Evolutionary conservation across 2,329 filamentous ascomycete species (phyloP), one percentile per base, ranked within the genome.

Genomic region (Alternaria sp.): DNA sequence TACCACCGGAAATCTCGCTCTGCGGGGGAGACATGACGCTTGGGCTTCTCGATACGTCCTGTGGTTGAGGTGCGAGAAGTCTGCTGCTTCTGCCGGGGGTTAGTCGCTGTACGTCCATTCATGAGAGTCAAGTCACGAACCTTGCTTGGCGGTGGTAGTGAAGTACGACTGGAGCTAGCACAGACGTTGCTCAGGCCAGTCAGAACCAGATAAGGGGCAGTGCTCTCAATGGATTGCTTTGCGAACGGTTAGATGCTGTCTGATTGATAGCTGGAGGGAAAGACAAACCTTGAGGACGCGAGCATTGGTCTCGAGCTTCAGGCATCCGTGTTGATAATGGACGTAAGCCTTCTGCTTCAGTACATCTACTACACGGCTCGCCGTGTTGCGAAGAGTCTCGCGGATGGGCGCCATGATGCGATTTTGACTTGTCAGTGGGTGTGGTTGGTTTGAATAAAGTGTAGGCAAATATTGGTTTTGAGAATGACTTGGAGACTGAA

Each of bases 271-370:
- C 32, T 4, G 45, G 43, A 27, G 25, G 14, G 18, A 32, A 3
- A 27, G 18, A 44, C 45, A 28, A 41, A 57, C 54, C 36, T 41
- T 57, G 18, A 32, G 22, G 3, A 36, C 28, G 40, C 30, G 44
- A 30, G 11, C 34, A 32, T 59, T 30, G 2, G 50, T 44, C 22
- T 59, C 51, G 16, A 51, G 20, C 5, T 44, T 50, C 7, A 59
- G 6, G 28, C 38, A 44, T 12, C 18, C 36, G 2, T 50, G 36
- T 11, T 55, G 12, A 20, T 40, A 55, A 9, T 30, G 53, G 5
- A 49, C n/a, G 34, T 49, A 25, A 6, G 53, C 44, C 34, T 49
- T 49, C 2, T 54, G 27, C n/a, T 43, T 38, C 27, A 55, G 5
- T 12, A 44, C 36, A 22, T 34, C 22, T 4, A 25, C 28, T 10